Percentiles rank a stretch among this genome's conserved stretches.
Evolutionary conservation across 176 grass and related monocot genomes (phyloP).

Genomic region (Bolboschoenus planiculmis): DNA sequence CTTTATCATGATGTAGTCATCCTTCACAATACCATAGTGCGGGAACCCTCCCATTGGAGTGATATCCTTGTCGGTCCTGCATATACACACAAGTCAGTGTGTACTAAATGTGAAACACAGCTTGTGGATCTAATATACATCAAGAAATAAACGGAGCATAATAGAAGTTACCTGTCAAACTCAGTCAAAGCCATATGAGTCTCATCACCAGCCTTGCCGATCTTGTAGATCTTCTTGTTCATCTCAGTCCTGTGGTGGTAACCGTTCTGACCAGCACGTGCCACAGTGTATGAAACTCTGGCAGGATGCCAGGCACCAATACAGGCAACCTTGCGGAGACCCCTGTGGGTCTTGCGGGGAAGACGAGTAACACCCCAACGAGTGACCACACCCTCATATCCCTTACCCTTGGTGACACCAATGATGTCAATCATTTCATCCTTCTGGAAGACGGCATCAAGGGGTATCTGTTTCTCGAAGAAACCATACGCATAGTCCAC

Average conservation of each 20-base stretch:
- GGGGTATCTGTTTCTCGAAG: constrained; percentile 75
- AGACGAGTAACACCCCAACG: constrained; percentile 97
- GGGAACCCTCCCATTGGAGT: constrained; percentile 98
- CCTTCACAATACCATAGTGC: constrained; percentile 87
- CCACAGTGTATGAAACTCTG: constrained; percentile 89
- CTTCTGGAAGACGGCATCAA: constrained; percentile 80
- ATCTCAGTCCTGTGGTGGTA: constrained; percentile 92
- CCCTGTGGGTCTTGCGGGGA: constrained; percentile 98
- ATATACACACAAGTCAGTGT: background rate
- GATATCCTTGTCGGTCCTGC: constrained; percentile 96
- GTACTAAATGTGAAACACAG: background rate
- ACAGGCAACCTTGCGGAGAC: constrained; percentile 93
- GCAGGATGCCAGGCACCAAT: constrained; percentile 95
- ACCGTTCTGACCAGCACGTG: constrained; percentile 86
- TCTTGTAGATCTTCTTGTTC: constrained; percentile 94
- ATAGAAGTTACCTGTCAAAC: constrained; percentile 50
- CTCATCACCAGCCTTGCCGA: constrained; percentile 74
- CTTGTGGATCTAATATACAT: background rate
- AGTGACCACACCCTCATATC: constrained; percentile 91
- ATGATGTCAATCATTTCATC: constrained; percentile 99
- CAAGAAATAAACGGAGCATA: background rate
- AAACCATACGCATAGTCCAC: constrained; percentile 79
- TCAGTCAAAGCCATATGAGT: constrained; percentile 60
- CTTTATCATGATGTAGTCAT: constrained; percentile 92
- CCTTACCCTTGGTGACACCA: constrained; percentile 96